Conservation (phyloP, 2,329 filamentous ascomycete genomes). For the Colletotrichum camelliae region DNA sequence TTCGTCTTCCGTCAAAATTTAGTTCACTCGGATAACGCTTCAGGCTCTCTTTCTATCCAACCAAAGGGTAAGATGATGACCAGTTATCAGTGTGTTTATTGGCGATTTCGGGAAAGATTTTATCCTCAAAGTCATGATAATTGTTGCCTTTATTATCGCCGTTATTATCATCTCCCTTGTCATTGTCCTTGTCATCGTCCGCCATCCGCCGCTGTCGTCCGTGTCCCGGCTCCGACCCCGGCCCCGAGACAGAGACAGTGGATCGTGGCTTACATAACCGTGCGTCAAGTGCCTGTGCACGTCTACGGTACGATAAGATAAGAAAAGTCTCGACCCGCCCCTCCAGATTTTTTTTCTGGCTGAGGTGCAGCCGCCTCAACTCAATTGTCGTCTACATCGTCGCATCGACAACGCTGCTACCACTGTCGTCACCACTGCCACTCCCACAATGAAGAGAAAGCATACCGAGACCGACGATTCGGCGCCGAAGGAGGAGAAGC, state of each 20-base stretch:
- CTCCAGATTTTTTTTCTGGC: conserved; percentile 16
- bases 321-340: conserved; percentile 9
- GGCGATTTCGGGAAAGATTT: not conserved
- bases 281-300: not conserved
- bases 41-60: no score
- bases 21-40: no score
- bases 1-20: no score
- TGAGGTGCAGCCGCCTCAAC: not conserved
- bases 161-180: not conserved
- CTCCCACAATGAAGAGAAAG: conserved; percentile 64
- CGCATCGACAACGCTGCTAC: not conserved
- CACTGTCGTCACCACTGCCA: not conserved
- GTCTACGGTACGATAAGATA: conserved; percentile 6
- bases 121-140: not conserved
- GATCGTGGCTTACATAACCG: not conserved
- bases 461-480: conserved; percentile 61
- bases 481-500: conserved; percentile 44
- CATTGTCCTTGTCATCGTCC: not conserved
- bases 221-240: not conserved
- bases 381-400: not conserved
- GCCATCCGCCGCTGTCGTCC: not conserved
- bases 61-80: no score
- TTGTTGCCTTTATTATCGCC: not conserved
- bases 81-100: no score
- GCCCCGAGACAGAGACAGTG: not conserved